Conservation (phyloP, 78 protist species). For the Chrysochromulina tobinii region DNA sequence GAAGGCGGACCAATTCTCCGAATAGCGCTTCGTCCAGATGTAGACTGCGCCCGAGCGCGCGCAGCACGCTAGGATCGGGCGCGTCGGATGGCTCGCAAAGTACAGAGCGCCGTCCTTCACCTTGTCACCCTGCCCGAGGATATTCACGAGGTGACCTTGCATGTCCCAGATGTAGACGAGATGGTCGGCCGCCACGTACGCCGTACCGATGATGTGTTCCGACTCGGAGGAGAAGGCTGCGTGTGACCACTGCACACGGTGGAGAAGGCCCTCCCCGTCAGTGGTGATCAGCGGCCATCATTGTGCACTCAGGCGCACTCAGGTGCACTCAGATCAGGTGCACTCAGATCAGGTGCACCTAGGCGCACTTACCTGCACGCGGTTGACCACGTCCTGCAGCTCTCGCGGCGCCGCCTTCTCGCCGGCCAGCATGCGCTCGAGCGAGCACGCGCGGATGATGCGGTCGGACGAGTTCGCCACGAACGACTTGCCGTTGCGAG, state of each 20-base stretch:
- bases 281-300: too few relatives aligned
- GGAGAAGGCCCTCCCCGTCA: too few relatives aligned
- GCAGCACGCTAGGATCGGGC: background rate
- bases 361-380: background rate
- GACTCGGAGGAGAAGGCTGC: background rate
- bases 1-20: slow-evolving; percentile 43
- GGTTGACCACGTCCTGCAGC: background rate
- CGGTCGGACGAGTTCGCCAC: background rate
- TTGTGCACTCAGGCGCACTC: too few relatives aligned
- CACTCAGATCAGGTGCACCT: too few relatives aligned
- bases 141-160: background rate
- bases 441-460: background rate
- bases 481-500: background rate
- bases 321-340: too few relatives aligned
- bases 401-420: background rate
- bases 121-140: background rate
- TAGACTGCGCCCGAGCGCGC: background rate
- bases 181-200: background rate
- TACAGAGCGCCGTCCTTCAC: slow-evolving; percentile 12
- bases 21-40: slow-evolving; percentile 38
- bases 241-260: background rate
- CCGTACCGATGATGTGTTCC: background rate
- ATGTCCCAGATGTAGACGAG: slow-evolving; percentile 15
- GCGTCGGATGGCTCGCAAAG: slow-evolving; percentile 39
- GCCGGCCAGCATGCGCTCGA: background rate